phyloP scores from a whole-genome alignment of 2,329 filamentous ascomycete species.

The Epichloe gansuensis region DNA sequence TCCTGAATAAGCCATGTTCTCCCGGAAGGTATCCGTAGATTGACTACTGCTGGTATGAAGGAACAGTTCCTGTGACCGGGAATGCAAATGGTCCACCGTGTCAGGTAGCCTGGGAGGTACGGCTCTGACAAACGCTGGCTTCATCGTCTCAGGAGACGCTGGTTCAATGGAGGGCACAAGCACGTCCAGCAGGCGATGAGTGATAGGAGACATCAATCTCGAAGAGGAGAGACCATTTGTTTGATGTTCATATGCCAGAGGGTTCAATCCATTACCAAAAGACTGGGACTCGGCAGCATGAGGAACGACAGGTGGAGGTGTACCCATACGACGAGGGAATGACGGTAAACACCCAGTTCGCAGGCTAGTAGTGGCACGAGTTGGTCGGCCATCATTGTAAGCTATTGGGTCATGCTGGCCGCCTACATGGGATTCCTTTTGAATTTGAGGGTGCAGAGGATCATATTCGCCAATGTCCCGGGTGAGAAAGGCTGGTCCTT shows the following conservation, averaged over 20 bases:
- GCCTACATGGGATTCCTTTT: constrained; percentile 1
- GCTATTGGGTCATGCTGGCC: background rate
- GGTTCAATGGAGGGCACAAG: constrained; percentile 35
- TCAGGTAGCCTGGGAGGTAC: constrained; percentile 17
- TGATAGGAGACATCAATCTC: constrained; percentile 7
- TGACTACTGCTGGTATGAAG: constrained; percentile 8
- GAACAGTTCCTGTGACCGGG: constrained; percentile 5
- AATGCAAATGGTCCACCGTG: constrained; percentile 11
- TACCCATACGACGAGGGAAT: background rate
- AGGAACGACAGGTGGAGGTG: background rate
- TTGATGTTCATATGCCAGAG: constrained; percentile 10
- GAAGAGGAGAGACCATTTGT: constrained; percentile 8
- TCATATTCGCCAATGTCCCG: constrained; percentile 5
- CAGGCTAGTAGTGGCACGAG: background rate
- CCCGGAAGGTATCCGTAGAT: background rate
- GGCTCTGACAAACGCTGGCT: constrained; percentile 22
- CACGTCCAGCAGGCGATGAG: constrained; percentile 24
- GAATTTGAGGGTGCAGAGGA: constrained; percentile 1
- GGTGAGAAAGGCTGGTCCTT: constrained; percentile 9
- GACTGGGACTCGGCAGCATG: background rate
- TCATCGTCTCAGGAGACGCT: constrained; percentile 22
- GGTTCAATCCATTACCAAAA: constrained; percentile 15
- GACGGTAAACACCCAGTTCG: constrained; percentile 4
- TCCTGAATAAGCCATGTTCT: background rate
- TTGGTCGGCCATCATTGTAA: constrained; percentile 3